Evolutionary conservation across 805 yeast species (phyloP).

Genomic region (Jamesozyma rosinii): DNA sequence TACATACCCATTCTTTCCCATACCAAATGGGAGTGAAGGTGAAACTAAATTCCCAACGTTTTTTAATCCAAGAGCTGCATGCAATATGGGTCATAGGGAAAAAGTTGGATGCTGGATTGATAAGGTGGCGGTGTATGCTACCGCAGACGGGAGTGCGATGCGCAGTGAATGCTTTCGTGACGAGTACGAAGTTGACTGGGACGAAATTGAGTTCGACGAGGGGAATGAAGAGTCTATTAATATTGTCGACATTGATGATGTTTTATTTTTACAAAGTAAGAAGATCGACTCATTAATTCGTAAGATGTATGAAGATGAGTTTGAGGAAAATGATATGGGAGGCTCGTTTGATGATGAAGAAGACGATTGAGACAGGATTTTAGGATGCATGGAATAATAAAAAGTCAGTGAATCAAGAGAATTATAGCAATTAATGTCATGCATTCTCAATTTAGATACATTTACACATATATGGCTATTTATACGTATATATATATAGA

Average conservation of each 20-base stretch:
- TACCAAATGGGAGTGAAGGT: background rate
- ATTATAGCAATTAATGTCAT: too few relatives aligned
- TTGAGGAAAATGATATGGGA: background rate
- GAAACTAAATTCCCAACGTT: constrained; percentile 33
- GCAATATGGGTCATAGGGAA: constrained; percentile 57
- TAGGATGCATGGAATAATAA: too few relatives aligned
- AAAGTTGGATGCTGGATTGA: constrained; percentile 59
- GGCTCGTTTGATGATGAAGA: background rate
- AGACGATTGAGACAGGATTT: too few relatives aligned
- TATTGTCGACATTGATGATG: constrained; percentile 16
- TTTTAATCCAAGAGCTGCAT: constrained; percentile 54
- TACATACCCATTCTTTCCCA: background rate
- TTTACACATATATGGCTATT: too few relatives aligned
- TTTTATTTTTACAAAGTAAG: constrained; percentile 17
- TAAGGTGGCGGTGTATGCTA: constrained; percentile 40
- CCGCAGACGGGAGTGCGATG: constrained; percentile 6
- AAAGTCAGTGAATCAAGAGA: too few relatives aligned
- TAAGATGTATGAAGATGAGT: constrained; percentile 9
- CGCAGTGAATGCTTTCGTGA: constrained; percentile 10
- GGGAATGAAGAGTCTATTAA: background rate
- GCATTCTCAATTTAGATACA: too few relatives aligned
- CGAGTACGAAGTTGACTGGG: constrained; percentile 27
- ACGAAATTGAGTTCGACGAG: constrained; percentile 26
- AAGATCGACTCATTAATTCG: constrained; percentile 18
- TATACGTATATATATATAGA: background rate